Evolutionary conservation across 2,329 filamentous ascomycete genomes (phyloP), one percentile per base, ranked within the genome.

Genomic region (Fusarium kyushuense): DNA sequence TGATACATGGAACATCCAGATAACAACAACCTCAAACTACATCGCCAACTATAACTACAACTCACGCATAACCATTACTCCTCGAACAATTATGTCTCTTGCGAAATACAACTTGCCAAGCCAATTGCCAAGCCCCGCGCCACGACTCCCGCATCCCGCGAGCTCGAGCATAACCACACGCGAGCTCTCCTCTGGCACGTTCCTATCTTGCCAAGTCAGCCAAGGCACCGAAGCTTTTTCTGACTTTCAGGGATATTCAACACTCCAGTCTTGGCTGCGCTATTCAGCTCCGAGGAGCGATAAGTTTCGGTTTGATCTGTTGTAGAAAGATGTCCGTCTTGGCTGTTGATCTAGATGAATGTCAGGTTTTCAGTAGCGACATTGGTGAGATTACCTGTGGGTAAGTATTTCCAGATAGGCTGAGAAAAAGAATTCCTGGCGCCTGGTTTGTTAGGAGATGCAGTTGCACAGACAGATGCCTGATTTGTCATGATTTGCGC

Each of bases 121-220:
- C 1, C 5, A 54, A 36, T 25, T 42, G 63, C 66, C 66, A 69
- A 69, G 66, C 17, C 36, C 54, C 52, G 35, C 57, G 56, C 64
- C 61, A 57, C 45, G 8, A 53, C 29, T 46, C 38, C 27, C 45
- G 46, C 49, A 33, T 32, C 42, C 36, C 17, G 13, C 23, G 5
- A 21, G 3, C 3, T 40, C 11, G 16, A 32, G 4, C 1, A 6
- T 16, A 10, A 55, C 55, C 55, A 58, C 49, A 64, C 35, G n/a
- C 19, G 27, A 65, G 46, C 53, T 54, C 33, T 29, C 38, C 27
- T 10, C 41, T 47, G 7, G 54, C 61, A 64, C 61, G 61, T 64
- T 64, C 3, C 25, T 13, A 21, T 4, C 21, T 1, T 42, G 35
- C 60, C 61, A 40, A 51, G 47, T 27, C 3, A 10, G 30, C 60